These are phyloP conservation scores for Scheffersomyces insectosa DNA, from an alignment of 1,139 yeast species.

Conservation along the genomic window DNA sequence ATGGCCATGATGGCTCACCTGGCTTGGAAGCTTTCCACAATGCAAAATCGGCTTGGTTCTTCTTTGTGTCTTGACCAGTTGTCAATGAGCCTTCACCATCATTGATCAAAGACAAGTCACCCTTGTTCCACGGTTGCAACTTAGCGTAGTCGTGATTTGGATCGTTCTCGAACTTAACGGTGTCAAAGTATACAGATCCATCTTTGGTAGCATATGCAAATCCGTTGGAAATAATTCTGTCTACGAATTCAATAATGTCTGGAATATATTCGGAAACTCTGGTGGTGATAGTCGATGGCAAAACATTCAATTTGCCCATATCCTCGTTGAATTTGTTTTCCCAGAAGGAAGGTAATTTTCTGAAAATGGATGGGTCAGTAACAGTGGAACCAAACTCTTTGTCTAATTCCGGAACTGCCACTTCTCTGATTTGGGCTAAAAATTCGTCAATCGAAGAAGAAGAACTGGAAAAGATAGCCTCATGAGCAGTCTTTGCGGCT, in stretches of 20 bases:
- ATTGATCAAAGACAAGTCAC: slow-evolving; percentile 77
- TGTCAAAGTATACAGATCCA: slow-evolving; percentile 96
- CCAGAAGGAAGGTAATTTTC: slow-evolving; percentile 85
- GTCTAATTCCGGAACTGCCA: slow-evolving; percentile 75
- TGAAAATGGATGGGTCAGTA: slow-evolving; percentile 81
- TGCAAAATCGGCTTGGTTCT: slow-evolving; percentile 85
- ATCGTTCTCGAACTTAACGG: slow-evolving; percentile 71
- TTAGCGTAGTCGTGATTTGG: slow-evolving; percentile 86
- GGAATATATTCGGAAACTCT: slow-evolving; percentile 98
- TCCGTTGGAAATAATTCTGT: slow-evolving; percentile 71
- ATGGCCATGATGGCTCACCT: slow-evolving; percentile 95
- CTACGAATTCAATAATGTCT: slow-evolving; percentile 79
- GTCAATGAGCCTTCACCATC: slow-evolving; percentile 95
- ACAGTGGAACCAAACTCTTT: slow-evolving; percentile 69
- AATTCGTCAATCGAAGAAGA: slow-evolving; percentile 30
- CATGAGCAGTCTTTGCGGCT: slow-evolving; percentile 59
- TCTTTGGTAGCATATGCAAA: slow-evolving; percentile 80
- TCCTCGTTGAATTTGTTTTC: slow-evolving; percentile 82
- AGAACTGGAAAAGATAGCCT: slow-evolving; percentile 30
- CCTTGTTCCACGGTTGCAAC: slow-evolving; percentile 97
- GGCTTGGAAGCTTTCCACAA: slow-evolving; percentile 96
- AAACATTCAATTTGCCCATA: slow-evolving; percentile 81
- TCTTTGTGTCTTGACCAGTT: slow-evolving; percentile 54
- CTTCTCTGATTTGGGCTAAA: slow-evolving; percentile 59
- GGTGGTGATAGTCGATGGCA: slow-evolving; percentile 83